Evolutionary conservation across 2,329 filamentous ascomycete species (phyloP), one percentile per base, ranked within the genome.

Genomic region (Lasiodiplodia theobromae): DNA sequence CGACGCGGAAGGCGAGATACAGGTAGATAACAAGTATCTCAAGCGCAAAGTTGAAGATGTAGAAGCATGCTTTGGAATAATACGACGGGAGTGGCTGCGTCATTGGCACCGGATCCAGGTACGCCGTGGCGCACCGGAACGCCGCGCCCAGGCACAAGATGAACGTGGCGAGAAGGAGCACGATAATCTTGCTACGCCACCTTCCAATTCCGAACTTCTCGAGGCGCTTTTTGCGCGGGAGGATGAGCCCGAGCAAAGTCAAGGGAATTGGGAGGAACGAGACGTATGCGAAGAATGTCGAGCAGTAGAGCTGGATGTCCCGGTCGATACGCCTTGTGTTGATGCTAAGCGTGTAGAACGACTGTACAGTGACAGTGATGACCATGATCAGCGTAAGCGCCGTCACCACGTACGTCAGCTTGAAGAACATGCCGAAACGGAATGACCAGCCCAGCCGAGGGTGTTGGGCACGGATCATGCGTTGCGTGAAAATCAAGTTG

Each of bases 401-500:
- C 54, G 94, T 85, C 23, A 88, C 79, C 40, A 82, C 81, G 76
- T 89, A 89, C 28, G 93, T 77, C 34, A 83, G 74, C 70, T 84
- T 86, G 78, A 94, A 91, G 31, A 79, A 68, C 23, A 82, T 71
- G 2, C 82, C 83, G 28, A 88, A 82, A 1, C 79, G 73, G 28
- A 80, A 83, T 70, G 87, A 85, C 92, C 92, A 95, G 69, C 92
- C 93, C 38, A 93, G 76, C 2, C 77, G 75, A 0, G 92, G 92
- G 74, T 94, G 91, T 56, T 88, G 87, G 4, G 91, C 91, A 66
- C 93, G 87, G 21, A 96, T 79, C 31, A 97, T 85, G 56, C 93
- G 89, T 79, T 93, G 92, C 0, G 90, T 81, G 75, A 94, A 92
- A 74, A 96, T 81, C 52, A 96, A 80, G 80, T 97, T 96, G 79